phyloP scores from a whole-genome alignment of 2,329 filamentous ascomycete genomes.

The Gyromitra esculenta region DNA sequence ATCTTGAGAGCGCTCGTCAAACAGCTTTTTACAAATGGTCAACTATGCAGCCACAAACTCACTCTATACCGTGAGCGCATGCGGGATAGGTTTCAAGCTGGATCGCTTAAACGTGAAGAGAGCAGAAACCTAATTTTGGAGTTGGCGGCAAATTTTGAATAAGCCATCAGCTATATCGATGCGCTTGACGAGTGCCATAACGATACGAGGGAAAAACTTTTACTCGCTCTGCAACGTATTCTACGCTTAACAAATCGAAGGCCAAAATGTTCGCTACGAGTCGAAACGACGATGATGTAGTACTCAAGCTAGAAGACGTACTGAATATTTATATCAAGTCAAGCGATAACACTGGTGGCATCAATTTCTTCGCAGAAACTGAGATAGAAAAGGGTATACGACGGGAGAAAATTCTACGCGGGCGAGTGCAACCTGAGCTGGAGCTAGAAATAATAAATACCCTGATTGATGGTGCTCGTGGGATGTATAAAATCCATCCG shows the following conservation, averaged over 20 bases:
- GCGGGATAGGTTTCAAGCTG: not conserved
- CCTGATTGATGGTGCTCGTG: constrained; percentile 55
- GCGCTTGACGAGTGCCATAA: constrained; percentile 60
- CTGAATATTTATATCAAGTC: constrained; percentile 58
- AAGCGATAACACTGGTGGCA: constrained; percentile 58
- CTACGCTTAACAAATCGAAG: constrained; percentile 43
- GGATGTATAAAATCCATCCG: constrained; percentile 56
- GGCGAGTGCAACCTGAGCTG: constrained; percentile 52
- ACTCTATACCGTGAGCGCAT: not conserved
- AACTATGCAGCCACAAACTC: not conserved
- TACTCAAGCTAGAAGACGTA: constrained; percentile 50
- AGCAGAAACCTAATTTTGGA: constrained; percentile 53
- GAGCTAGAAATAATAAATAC: constrained; percentile 53
- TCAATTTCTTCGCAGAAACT: constrained; percentile 56
- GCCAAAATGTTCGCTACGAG: constrained; percentile 61
- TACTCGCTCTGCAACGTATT: constrained; percentile 57
- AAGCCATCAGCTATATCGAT: constrained; percentile 59
- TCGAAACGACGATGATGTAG: constrained; percentile 58
- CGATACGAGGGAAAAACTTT: constrained; percentile 54
- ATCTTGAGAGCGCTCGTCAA: constrained; percentile 33
- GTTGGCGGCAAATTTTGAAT: constrained; percentile 50
- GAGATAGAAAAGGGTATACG: constrained; percentile 54
- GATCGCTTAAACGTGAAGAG: not conserved
- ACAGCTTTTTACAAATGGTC: not conserved
- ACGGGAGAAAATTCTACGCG: constrained; percentile 50